Conservation (phyloP, 495 filamentous ascomycete genomes). For the Neurospora sp. region DNA sequence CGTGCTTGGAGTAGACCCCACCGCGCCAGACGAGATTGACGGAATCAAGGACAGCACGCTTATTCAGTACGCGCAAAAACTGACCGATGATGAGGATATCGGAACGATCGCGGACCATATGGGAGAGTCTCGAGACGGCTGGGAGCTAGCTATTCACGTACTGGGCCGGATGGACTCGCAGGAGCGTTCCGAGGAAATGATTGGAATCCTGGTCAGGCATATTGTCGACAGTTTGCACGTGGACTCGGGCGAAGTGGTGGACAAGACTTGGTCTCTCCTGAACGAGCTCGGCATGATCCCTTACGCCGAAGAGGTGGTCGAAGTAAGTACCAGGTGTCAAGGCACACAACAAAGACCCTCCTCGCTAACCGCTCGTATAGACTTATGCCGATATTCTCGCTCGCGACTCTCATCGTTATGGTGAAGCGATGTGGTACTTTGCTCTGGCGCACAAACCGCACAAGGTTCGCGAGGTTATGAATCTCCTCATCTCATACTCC, state of each 20-base stretch:
- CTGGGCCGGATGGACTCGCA: slow-evolving; percentile 63
- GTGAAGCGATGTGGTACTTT: slow-evolving; percentile 76
- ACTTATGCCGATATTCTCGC: slow-evolving; percentile 65
- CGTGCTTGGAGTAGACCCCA: slow-evolving; percentile 40
- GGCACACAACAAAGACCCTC: slow-evolving; percentile 5
- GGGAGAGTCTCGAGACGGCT: slow-evolving; percentile 51
- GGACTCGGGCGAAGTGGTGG: slow-evolving; percentile 53
- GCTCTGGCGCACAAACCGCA: slow-evolving; percentile 61
- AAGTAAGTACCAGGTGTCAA: slow-evolving; percentile 45
- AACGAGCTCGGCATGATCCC: slow-evolving; percentile 57
- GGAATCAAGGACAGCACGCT: slow-evolving; percentile 61
- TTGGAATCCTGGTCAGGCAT: slow-evolving; percentile 42
- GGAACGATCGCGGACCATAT: slow-evolving; percentile 17
- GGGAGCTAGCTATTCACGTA: slow-evolving; percentile 76
- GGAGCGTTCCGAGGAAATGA: slow-evolving; percentile 52
- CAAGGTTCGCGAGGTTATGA: slow-evolving; percentile 72
- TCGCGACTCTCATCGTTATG: slow-evolving; percentile 59
- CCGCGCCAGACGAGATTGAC: slow-evolving; percentile 34
- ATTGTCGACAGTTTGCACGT: slow-evolving; percentile 56
- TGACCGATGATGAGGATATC: slow-evolving; percentile 35
- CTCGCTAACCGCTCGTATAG: slow-evolving; percentile 35
- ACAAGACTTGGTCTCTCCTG: slow-evolving; percentile 64
- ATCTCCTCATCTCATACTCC: slow-evolving; percentile 77
- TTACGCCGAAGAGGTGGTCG: slow-evolving; percentile 62
- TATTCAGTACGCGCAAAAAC: slow-evolving; percentile 57